A percentile compares a stretch with the other conserved stretches of the same genome.
These are phyloP conservation scores for Lasiodiplodia hormozganensis DNA, from an alignment of 2,329 filamentous ascomycete genomes.

Conservation along the genomic window DNA sequence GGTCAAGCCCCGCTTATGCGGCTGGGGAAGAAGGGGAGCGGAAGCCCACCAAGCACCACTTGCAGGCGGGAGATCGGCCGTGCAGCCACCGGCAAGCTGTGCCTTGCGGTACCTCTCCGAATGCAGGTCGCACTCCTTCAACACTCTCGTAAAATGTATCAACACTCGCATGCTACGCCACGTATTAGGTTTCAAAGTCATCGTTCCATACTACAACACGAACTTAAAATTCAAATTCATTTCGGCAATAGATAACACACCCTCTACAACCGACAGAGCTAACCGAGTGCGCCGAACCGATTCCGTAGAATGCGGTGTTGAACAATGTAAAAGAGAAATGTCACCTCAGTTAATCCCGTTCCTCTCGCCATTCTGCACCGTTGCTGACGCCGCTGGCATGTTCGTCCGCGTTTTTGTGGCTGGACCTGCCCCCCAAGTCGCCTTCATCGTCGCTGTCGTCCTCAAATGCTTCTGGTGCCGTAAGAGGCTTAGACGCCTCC, in stretches of 20 bases:
- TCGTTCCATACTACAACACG: too few species aligned
- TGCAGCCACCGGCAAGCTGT: conserved; percentile 1
- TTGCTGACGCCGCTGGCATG: conserved; percentile 39
- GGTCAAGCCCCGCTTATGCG: conserved; percentile 19
- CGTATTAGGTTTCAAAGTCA: too few species aligned
- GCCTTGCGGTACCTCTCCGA: not conserved
- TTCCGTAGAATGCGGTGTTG: not conserved
- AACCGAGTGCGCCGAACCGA: conserved; percentile 9
- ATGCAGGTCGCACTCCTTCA: too few species aligned
- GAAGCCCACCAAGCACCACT: conserved; percentile 9
- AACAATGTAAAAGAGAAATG: not conserved
- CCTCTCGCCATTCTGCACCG: conserved; percentile 48
- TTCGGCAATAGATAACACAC: not conserved
- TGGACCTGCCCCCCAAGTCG: conserved; percentile 35
- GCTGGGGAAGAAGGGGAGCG: not conserved
- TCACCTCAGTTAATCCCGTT: conserved; percentile 32
- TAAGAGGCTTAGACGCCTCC: conserved; percentile 45
- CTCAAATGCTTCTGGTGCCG: conserved; percentile 56
- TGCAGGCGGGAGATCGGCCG: conserved; percentile 24
- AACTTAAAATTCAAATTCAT: not conserved
- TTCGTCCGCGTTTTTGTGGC: not conserved
- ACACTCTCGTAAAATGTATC: too few species aligned
- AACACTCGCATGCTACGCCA: too few species aligned
- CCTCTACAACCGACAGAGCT: not conserved
- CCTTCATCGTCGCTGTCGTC: conserved; percentile 50